phyloP scores from a whole-genome alignment of 2,329 filamentous ascomycete species.

The Neofusicoccum cordaticola region DNA sequence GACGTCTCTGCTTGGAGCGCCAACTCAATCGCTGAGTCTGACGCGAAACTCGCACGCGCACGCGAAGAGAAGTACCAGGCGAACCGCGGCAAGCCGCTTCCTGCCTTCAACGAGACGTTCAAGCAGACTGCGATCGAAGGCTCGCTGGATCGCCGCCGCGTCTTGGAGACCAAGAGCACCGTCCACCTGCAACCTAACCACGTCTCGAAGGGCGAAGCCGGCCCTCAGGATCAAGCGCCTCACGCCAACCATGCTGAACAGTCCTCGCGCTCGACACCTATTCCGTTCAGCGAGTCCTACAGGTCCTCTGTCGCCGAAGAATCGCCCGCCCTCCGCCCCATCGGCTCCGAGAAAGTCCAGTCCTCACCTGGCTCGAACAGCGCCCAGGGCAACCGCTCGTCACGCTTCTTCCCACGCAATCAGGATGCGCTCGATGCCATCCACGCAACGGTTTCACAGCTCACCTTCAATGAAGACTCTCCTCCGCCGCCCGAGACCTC shows the following conservation, averaged over 20 bases:
- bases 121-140: conserved; percentile 11
- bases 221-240: not conserved
- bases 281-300: conserved; percentile 5
- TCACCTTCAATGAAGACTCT: conserved; percentile 18
- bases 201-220: not conserved
- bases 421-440: conserved; percentile 3
- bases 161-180: conserved; percentile 11
- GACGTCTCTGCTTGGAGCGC: conserved; percentile 10
- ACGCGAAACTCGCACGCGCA: conserved; percentile 2
- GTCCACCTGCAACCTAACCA: not conserved
- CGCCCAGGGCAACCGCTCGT: conserved; percentile 21
- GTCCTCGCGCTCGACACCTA: conserved; percentile 1
- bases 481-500: conserved; percentile 70
- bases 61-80: not conserved
- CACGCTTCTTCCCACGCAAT: conserved; percentile 35
- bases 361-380: conserved; percentile 6
- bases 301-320: not conserved
- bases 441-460: conserved; percentile 3
- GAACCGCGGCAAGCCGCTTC: not conserved
- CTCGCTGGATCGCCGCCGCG: conserved; percentile 3
- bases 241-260: not conserved
- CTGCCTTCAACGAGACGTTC: conserved; percentile 17
- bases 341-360: conserved; percentile 13
- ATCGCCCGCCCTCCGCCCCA: conserved; percentile 2
- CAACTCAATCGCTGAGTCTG: conserved; percentile 6